Percentiles rank a stretch among this genome's conserved stretches.
Conservation (phyloP, 345 rosid genomes). For the Sisymbrium altissimum region DNA sequence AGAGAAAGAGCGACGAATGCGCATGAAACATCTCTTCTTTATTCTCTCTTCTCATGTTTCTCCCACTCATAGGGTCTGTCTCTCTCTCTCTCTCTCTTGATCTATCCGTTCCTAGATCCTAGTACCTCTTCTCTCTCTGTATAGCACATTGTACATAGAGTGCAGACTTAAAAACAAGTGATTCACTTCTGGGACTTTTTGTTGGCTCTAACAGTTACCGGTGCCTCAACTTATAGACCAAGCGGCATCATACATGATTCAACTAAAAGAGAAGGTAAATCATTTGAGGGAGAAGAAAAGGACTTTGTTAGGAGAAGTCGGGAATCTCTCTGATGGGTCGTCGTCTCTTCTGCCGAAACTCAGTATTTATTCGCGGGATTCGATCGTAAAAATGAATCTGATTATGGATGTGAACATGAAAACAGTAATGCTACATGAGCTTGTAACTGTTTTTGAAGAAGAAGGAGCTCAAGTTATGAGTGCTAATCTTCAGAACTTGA, state of each 20-base stretch:
- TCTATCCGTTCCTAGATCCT: no score
- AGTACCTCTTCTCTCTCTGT: background rate
- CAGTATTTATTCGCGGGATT: background rate
- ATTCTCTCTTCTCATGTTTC: constrained; percentile 23
- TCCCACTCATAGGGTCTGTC: constrained; percentile 19
- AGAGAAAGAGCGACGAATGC: constrained; percentile 25
- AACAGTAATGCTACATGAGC: constrained; percentile 17
- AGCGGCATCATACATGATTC: constrained; percentile 17
- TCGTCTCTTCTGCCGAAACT: constrained; percentile 11
- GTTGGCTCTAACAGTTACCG: constrained; percentile 1
- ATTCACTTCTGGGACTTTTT: background rate
- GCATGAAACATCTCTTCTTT: constrained; percentile 26
- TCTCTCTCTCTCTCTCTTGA: background rate
- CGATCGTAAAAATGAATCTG: constrained; percentile 27
- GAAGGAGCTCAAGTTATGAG: constrained; percentile 34
- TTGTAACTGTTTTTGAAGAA: constrained; percentile 25
- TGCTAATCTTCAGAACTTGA: constrained; percentile 17
- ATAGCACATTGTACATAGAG: background rate
- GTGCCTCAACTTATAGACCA: constrained; percentile 25
- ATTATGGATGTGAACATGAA: constrained; percentile 3
- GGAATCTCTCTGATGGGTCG: constrained; percentile 1
- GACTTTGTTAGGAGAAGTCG: background rate
- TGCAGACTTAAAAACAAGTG: background rate
- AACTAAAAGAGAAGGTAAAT: constrained; percentile 12
- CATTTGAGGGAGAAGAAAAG: constrained; percentile 18